Evolutionary conservation across 2,329 filamentous ascomycete genomes (phyloP).

Genomic region (Emergomyces africanus): DNA sequence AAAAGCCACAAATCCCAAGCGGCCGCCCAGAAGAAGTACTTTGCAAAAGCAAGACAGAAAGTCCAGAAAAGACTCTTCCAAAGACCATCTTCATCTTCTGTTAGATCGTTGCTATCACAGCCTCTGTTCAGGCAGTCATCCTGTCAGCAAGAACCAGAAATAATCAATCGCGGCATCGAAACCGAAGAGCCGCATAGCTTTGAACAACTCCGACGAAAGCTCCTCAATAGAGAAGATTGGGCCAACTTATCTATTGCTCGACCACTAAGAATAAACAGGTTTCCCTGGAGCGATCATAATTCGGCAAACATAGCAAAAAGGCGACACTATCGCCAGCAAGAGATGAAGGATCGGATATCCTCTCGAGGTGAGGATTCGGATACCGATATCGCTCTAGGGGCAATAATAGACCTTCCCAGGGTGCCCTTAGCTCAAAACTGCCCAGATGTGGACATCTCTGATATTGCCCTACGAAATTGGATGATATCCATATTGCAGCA

Average conservation of each 20-base stretch:
- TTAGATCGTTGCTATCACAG: not conserved
- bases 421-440: not conserved
- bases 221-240: slow-evolving; percentile 27
- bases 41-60: slow-evolving; percentile 20
- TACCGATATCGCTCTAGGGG: slow-evolving; percentile 2
- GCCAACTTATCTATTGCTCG: slow-evolving; percentile 22
- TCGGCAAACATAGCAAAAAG: slow-evolving; percentile 15
- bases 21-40: slow-evolving; percentile 21
- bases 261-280: slow-evolving; percentile 15
- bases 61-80: slow-evolving; percentile 9
- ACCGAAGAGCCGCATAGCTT: slow-evolving; percentile 7
- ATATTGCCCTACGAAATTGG: not conserved
- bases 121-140: not conserved
- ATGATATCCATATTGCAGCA: not conserved
- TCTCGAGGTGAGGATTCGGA: slow-evolving; percentile 6
- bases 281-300: not conserved
- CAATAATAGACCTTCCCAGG: not conserved
- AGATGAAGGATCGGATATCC: not conserved
- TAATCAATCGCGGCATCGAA: not conserved
- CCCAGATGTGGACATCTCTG: not conserved
- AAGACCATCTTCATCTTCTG: not conserved
- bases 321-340: slow-evolving; percentile 9
- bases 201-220: slow-evolving; percentile 19
- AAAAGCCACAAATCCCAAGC: slow-evolving; percentile 16
- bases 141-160: not conserved